Percentiles rank a stretch among this genome's conserved stretches.
These are phyloP conservation scores for Xylaria sp. DNA, from an alignment of 495 filamentous ascomycete species.

Conservation along the genomic window DNA sequence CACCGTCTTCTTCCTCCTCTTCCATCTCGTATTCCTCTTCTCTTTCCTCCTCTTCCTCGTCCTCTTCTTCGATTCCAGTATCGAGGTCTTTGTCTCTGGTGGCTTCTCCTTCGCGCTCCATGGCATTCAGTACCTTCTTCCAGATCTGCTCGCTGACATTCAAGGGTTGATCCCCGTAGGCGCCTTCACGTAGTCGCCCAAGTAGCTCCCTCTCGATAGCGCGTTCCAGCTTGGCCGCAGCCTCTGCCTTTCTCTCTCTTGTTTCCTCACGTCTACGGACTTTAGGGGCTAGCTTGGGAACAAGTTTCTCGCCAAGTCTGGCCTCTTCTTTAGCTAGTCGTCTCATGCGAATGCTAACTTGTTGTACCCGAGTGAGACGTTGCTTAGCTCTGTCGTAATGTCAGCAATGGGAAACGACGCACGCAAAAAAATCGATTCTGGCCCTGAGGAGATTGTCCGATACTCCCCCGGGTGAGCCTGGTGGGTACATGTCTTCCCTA, in stretches of 20 bases:
- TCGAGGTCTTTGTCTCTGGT: conserved; percentile 87
- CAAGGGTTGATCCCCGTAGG: conserved; percentile 91
- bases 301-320: conserved; percentile 85
- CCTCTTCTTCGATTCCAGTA: conserved; percentile 79
- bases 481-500: neutral
- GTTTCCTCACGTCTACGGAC: conserved; percentile 86
- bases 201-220: conserved; percentile 96
- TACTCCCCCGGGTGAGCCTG: neutral
- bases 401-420: neutral
- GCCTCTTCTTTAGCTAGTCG: conserved; percentile 87
- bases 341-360: conserved; percentile 87
- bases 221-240: conserved; percentile 93
- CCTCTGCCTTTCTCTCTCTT: conserved; percentile 90
- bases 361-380: conserved; percentile 89
- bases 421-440: neutral
- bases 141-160: conserved; percentile 94
- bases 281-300: conserved; percentile 92
- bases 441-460: neutral
- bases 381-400: conserved; percentile 70
- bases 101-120: conserved; percentile 87
- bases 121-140: conserved; percentile 93
- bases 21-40: conserved; percentile 57
- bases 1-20: conserved; percentile 77
- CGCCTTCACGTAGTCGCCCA: conserved; percentile 87
- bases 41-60: conserved; percentile 71